Evolutionary conservation across 1,284 basidiomycete genomes (phyloP).

Genomic region (Sanghuangporus sanghuang): DNA sequence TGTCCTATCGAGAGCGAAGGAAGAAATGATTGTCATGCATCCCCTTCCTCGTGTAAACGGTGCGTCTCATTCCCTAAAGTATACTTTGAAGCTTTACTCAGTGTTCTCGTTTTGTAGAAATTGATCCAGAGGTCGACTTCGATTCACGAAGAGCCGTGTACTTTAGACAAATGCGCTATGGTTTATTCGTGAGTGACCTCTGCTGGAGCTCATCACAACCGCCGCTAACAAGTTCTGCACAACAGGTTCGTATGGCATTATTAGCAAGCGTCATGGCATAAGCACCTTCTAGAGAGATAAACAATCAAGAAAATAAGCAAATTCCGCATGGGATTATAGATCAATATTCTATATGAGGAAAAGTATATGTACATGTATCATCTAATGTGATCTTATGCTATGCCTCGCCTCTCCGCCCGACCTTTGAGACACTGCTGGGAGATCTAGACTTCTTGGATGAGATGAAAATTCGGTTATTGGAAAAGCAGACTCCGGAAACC

Average conservation of each 20-base stretch:
- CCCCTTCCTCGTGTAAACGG: conserved; percentile 92
- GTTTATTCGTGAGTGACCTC: conserved; percentile 78
- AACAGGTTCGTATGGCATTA: conserved; percentile 73
- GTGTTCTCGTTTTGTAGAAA: conserved; percentile 51
- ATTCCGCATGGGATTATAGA: not conserved
- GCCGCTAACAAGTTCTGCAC: not conserved
- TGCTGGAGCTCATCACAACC: not conserved
- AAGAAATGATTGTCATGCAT: conserved; percentile 98
- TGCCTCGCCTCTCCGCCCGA: not conserved
- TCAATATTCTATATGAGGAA: not conserved
- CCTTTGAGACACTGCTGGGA: no score
- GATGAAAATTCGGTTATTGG: no score
- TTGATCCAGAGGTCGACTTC: conserved; percentile 97
- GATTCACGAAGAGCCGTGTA: conserved; percentile 92
- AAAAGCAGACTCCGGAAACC: no score
- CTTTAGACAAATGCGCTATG: conserved; percentile 99
- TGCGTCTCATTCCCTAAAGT: conserved; percentile 28
- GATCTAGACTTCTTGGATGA: no score
- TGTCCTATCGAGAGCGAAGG: conserved; percentile 86
- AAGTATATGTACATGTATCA: not conserved
- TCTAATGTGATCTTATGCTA: not conserved
- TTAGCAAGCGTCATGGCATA: conserved; percentile 63
- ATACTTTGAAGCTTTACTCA: not conserved
- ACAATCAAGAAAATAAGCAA: not conserved
- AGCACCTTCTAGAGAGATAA: not conserved